A percentile compares a stretch with the other conserved stretches of the same genome.
Evolutionary conservation across 2,329 filamentous ascomycete species (phyloP).

Genomic region (Fusarium sp.): DNA sequence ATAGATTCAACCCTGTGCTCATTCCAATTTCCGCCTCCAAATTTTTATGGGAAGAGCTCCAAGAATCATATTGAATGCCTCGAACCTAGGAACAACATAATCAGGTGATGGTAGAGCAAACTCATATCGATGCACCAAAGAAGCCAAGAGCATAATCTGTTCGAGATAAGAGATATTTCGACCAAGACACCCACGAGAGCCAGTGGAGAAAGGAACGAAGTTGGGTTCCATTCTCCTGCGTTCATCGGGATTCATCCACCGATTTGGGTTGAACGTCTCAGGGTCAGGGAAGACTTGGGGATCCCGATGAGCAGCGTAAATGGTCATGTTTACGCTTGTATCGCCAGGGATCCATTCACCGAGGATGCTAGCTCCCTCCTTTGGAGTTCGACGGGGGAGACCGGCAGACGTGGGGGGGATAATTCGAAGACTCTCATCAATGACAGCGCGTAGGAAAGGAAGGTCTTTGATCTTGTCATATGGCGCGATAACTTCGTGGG

Average conservation of each 20-base stretch:
- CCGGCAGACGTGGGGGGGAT: slow-evolving; percentile 48
- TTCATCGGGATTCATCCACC: slow-evolving; percentile 55
- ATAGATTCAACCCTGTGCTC: no score
- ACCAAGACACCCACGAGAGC: slow-evolving; percentile 59
- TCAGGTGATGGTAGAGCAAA: slow-evolving; percentile 48
- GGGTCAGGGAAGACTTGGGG: slow-evolving; percentile 58
- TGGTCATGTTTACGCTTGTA: slow-evolving; percentile 57
- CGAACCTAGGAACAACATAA: slow-evolving; percentile 34
- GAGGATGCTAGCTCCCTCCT: slow-evolving; percentile 50
- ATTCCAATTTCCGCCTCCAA: no score
- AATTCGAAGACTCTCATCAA: slow-evolving; percentile 63
- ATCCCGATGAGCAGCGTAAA: slow-evolving; percentile 57
- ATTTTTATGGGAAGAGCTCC: slow-evolving; percentile 39
- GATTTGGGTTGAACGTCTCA: slow-evolving; percentile 57
- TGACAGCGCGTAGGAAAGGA: slow-evolving; percentile 65
- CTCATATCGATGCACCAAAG: slow-evolving; percentile 60
- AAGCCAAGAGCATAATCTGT: slow-evolving; percentile 60
- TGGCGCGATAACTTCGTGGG: slow-evolving; percentile 60
- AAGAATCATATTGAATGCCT: slow-evolving; percentile 34
- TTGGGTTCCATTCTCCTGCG: slow-evolving; percentile 55
- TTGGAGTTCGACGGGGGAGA: slow-evolving; percentile 47
- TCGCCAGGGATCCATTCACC: slow-evolving; percentile 55
- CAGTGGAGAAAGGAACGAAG: slow-evolving; percentile 60
- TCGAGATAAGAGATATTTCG: slow-evolving; percentile 59
- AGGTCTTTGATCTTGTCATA: slow-evolving; percentile 66